A percentile compares a stretch with the other conserved stretches of the same genome.
Evolutionary conservation across 108 stramenopile species (phyloP).

Genomic region (Fragilaria crotonensis): DNA sequence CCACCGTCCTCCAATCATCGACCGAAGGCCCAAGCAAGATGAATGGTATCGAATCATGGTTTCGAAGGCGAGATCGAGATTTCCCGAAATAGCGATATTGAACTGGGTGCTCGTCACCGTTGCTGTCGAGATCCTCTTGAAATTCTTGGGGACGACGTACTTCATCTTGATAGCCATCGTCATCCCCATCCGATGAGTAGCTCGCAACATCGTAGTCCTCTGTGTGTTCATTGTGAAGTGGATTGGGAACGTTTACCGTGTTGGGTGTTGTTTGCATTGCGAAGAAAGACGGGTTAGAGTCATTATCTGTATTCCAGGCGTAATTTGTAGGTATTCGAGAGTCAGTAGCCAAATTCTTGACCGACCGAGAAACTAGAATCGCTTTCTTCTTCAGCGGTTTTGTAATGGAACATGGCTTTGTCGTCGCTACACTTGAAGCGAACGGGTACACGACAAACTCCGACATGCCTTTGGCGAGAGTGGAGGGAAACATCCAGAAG

Average conservation of each 20-base stretch:
- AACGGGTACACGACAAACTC: background rate
- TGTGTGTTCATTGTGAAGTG: too few species aligned
- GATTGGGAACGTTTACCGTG: background rate
- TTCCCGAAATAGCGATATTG: conserved; percentile 40
- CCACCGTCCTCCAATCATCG: conserved; percentile 50
- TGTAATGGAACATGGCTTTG: background rate
- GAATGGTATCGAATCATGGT: conserved; percentile 28
- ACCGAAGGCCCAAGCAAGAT: conserved; percentile 49
- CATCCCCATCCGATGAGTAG: too few species aligned
- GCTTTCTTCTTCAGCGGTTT: background rate
- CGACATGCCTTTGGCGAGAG: background rate
- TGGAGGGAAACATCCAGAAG: background rate
- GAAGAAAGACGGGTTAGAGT: background rate
- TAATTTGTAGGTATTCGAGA: background rate
- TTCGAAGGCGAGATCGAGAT: conserved; percentile 12
- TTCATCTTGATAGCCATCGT: too few species aligned
- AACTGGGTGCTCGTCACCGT: conserved; percentile 4
- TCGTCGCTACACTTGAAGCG: background rate
- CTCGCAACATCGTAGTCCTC: too few species aligned
- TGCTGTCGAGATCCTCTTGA: too few species aligned
- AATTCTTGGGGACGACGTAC: too few species aligned
- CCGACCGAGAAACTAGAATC: background rate
- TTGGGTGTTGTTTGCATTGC: background rate
- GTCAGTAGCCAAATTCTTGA: background rate
- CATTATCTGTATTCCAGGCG: background rate